phyloP scores from a whole-genome alignment of 129 eudicot species.

The Kitagawia praeruptora region DNA sequence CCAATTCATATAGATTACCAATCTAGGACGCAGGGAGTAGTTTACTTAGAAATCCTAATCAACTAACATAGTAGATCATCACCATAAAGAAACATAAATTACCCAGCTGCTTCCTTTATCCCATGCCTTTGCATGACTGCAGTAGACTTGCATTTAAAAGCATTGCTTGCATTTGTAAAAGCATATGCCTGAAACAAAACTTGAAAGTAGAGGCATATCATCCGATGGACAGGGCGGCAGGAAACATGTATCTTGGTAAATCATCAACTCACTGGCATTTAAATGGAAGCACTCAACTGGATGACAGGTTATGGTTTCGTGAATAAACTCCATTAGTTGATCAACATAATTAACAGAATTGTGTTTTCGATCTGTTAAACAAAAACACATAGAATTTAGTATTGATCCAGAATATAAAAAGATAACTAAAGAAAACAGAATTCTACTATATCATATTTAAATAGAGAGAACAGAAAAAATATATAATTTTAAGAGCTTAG shows the following conservation, averaged over 20 bases:
- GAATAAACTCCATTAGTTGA: neutral
- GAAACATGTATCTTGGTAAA: neutral
- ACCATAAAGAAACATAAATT: neutral
- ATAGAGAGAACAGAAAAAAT: no score
- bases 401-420: no score
- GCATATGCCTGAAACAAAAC: conserved; percentile 19
- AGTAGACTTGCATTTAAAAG: conserved; percentile 15
- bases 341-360: conserved; percentile 33
- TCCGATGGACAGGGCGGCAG: conserved; percentile 8
- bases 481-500: no score
- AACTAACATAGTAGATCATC: neutral
- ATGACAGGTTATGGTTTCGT: neutral
- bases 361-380: conserved; percentile 13
- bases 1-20: no score
- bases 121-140: neutral
- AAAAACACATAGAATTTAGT: neutral
- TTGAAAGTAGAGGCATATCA: conserved; percentile 14
- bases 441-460: no score
- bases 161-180: no score
- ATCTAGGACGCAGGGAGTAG: no score
- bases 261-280: conserved; percentile 12
- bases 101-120: neutral
- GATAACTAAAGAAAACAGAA: no score
- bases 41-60: no score
- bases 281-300: neutral